Percentiles rank a stretch among this genome's conserved stretches.
Evolutionary conservation across 805 yeast species (phyloP).

Genomic region (Kuraishia borneana): DNA sequence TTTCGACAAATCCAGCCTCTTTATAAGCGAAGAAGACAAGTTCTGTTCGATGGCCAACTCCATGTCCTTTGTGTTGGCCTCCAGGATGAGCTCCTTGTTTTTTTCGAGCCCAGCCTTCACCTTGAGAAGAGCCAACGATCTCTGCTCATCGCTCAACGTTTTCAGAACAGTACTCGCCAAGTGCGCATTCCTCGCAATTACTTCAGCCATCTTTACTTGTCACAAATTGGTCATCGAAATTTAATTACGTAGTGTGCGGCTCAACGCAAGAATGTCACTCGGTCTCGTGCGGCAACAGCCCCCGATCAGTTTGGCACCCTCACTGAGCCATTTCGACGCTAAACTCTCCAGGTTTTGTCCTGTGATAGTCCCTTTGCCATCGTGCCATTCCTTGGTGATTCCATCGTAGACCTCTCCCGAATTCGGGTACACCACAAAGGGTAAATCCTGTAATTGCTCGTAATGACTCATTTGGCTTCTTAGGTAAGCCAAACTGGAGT

Average conservation of each 20-base stretch:
- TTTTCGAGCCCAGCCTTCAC: slow-evolving; percentile 60
- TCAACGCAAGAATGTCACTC: slow-evolving; percentile 19
- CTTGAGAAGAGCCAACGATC: slow-evolving; percentile 61
- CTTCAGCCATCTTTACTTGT: slow-evolving; percentile 39
- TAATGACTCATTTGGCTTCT: slow-evolving; percentile 6
- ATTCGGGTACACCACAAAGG: slow-evolving; percentile 60
- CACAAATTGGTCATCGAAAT: background rate
- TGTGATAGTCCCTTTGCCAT: slow-evolving; percentile 7
- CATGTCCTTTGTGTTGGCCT: slow-evolving; percentile 70
- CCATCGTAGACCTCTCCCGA: slow-evolving; percentile 60
- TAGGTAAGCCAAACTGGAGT: slow-evolving; percentile 23
- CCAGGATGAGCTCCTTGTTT: slow-evolving; percentile 49
- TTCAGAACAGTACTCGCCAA: slow-evolving; percentile 76
- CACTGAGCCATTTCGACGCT: slow-evolving; percentile 24
- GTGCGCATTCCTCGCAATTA: slow-evolving; percentile 73
- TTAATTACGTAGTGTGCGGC: slow-evolving; percentile 1
- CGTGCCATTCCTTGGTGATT: slow-evolving; percentile 27
- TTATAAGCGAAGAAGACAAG: slow-evolving; percentile 61
- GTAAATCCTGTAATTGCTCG: slow-evolving; percentile 12
- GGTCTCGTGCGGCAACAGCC: slow-evolving; percentile 74
- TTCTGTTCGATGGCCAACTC: slow-evolving; percentile 51
- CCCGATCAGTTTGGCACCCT: slow-evolving; percentile 44
- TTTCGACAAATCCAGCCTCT: slow-evolving; percentile 71
- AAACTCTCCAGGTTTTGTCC: slow-evolving; percentile 10
- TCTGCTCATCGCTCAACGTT: slow-evolving; percentile 58